Evolutionary conservation across 768 basidiomycete genomes (phyloP), one percentile per base, ranked within the genome.

Genomic region (Lepiota venenata): DNA sequence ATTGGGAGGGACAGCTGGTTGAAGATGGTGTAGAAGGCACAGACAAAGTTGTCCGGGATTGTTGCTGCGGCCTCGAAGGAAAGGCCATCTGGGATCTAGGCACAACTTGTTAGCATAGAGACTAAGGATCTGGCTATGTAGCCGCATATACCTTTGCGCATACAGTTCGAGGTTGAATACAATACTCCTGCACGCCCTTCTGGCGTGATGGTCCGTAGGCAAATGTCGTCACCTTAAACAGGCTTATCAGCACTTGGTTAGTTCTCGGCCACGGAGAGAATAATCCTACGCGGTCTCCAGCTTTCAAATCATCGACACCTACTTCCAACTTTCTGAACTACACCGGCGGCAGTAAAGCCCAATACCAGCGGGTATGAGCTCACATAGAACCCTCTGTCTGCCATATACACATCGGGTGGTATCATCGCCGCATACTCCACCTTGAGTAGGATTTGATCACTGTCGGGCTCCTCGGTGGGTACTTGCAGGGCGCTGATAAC

Each of bases 11-110:
- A 64, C 14, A 80, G 62, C 38, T 71, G 68, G 42, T 68, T 69
- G 58, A 75, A 74, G 6, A 78, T 55, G 5, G 73, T 72, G 59
- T 70, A 71, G 53, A 71, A 75, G 1, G 73, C 68, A 18, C 69
- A 72, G 46, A 75, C 67, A 46, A 74, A 75, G 59, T 74, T 74
- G 57, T 75, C 74, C 11, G 76, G 73, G 41, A 74, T 60, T 0
- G 73, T 69, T 10, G 70, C 68, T 7, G 67, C 71, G 18, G 62
- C 61, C 42, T 69, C 73, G 5, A 79, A 63, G 0, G 73, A 47
- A 29, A 76, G 47, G 16, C 48, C 65, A 44, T 70, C 69, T 7
- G 79, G 77, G 27, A 81, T 66, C 76, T 81, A 43, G 37, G 22
- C 10, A 14, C 18, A n/a, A 29, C 20, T 10, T 29, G 40, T 29